A percentile compares a stretch with the other conserved stretches of the same genome.
Evolutionary conservation across 305 asterid genomes (phyloP).

Genomic region (Fraxinus greggii): DNA sequence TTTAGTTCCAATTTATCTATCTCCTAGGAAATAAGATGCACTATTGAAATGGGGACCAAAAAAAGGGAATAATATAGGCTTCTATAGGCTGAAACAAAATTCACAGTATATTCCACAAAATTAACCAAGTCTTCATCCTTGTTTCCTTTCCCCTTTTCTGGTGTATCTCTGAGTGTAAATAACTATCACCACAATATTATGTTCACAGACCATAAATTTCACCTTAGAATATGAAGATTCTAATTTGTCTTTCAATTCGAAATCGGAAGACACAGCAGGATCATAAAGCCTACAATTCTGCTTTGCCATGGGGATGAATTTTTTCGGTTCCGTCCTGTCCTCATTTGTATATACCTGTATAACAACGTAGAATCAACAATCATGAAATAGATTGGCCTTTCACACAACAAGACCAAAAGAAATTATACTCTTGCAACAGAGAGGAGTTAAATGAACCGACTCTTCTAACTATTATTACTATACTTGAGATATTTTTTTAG

Average conservation of each 20-base stretch:
- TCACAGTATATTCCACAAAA: background rate
- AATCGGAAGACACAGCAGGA: conserved; percentile 36
- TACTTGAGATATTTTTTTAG: background rate
- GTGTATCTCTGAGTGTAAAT: background rate
- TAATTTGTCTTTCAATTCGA: conserved; percentile 50
- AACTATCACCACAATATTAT: background rate
- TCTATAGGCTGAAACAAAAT: background rate
- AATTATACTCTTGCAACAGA: background rate
- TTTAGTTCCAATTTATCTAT: background rate
- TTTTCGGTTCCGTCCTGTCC: conserved; percentile 40
- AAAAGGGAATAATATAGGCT: background rate
- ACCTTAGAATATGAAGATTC: conserved; percentile 60
- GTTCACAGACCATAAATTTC: conserved; percentile 5
- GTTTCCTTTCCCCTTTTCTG: background rate
- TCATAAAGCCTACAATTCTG: conserved; percentile 54
- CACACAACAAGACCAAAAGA: background rate
- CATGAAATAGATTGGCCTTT: background rate
- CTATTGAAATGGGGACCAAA: background rate
- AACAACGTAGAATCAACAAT: conserved; percentile 13
- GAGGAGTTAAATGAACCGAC: background rate
- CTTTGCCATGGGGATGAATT: conserved; percentile 41
- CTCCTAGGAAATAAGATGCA: background rate
- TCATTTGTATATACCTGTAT: conserved; percentile 54
- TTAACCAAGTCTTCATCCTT: background rate
- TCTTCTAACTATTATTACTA: background rate